Evolutionary conservation across 2,329 filamentous ascomycete genomes (phyloP).

Genomic region (Trichoderma arundinaceum): DNA sequence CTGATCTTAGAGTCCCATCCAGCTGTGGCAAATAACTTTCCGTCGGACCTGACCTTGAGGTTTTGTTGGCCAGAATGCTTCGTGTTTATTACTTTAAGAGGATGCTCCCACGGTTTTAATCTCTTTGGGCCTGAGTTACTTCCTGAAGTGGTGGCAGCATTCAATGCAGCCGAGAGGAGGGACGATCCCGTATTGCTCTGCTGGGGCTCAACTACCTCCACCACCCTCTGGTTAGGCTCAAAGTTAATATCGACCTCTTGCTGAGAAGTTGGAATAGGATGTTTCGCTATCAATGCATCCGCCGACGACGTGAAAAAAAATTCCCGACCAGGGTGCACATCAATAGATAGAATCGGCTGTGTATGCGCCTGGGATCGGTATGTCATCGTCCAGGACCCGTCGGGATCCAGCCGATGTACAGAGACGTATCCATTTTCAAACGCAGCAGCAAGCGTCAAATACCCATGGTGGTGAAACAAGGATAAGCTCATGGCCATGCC

Average conservation of each 20-base stretch:
- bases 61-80: constrained; percentile 91
- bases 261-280: constrained; percentile 61
- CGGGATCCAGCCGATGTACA: constrained; percentile 60
- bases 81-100: constrained; percentile 71
- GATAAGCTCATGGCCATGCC: constrained; percentile 91
- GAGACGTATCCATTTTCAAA: constrained; percentile 85
- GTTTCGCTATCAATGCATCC: constrained; percentile 78
- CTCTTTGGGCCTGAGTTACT: constrained; percentile 26
- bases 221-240: constrained; percentile 36
- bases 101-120: constrained; percentile 48
- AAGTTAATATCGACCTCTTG: constrained; percentile 39
- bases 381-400: constrained; percentile 54
- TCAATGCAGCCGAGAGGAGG: constrained; percentile 38
- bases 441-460: constrained; percentile 71
- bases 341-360: constrained; percentile 81
- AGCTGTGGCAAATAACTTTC: constrained; percentile 82
- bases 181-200: constrained; percentile 32
- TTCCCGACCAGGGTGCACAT: constrained; percentile 55
- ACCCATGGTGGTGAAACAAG: constrained; percentile 58
- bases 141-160: constrained; percentile 11
- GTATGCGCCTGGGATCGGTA: constrained; percentile 73
- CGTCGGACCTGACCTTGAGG: constrained; percentile 77
- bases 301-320: constrained; percentile 82
- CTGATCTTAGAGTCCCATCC: constrained; percentile 87
- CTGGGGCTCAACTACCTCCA: constrained; percentile 38